These are phyloP conservation scores for Monosporascus sp. DNA, from an alignment of 2,329 filamentous ascomycete species.

Conservation along the genomic window DNA sequence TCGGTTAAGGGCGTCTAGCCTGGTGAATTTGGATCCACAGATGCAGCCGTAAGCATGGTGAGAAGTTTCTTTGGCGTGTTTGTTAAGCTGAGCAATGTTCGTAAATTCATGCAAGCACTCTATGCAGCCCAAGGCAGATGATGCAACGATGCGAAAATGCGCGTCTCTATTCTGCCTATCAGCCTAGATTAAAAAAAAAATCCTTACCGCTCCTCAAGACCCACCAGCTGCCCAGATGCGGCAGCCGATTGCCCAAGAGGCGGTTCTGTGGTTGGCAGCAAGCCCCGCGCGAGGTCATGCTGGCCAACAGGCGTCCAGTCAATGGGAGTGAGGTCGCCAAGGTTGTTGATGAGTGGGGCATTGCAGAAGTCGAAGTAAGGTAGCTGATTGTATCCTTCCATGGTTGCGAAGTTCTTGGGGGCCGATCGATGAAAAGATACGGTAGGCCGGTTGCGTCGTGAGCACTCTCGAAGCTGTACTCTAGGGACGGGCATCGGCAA, in stretches of 20 bases:
- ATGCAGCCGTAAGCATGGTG: slow-evolving; percentile 9
- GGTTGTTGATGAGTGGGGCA: neutral
- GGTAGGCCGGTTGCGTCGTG: neutral
- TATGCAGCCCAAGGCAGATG: slow-evolving; percentile 1
- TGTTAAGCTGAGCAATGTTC: slow-evolving; percentile 1
- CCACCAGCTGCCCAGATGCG: neutral
- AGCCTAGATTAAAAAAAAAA: no score
- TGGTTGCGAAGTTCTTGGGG: neutral
- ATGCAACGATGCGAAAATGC: no score
- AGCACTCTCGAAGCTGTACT: neutral
- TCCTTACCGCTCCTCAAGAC: slow-evolving; percentile 2
- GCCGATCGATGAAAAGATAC: neutral
- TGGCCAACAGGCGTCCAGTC: neutral
- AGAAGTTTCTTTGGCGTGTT: neutral
- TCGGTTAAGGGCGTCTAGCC: slow-evolving; percentile 7
- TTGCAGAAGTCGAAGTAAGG: neutral
- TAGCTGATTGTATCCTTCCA: neutral
- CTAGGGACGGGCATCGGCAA: neutral
- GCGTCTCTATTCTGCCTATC: no score
- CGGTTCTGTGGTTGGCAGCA: neutral
- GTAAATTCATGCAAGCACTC: slow-evolving; percentile 1
- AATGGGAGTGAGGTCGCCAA: neutral
- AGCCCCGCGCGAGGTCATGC: neutral
- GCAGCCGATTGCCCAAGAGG: neutral
- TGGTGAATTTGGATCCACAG: slow-evolving; percentile 7